These are phyloP conservation scores for Pichia norvegensis DNA, from an alignment of 1,139 yeast genomes.

Conservation along the genomic window DNA sequence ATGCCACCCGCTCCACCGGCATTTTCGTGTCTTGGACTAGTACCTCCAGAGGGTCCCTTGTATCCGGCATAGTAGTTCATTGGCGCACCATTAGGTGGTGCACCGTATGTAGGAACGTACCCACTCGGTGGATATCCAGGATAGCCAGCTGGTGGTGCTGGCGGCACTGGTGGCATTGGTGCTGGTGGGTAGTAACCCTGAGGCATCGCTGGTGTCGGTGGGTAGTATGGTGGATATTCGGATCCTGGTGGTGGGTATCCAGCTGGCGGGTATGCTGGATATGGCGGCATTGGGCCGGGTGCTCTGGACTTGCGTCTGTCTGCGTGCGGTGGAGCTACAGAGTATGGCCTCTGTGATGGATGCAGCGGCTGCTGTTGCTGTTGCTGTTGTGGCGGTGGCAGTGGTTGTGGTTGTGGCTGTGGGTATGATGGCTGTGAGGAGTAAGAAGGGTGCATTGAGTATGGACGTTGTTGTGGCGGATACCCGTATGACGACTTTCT, in stretches of 20 bases:
- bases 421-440: not conserved
- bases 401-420: not conserved
- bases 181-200: not conserved
- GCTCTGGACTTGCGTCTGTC: not conserved
- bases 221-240: not conserved
- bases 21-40: not conserved
- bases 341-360: conserved; percentile 2
- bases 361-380: not conserved
- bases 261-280: not conserved
- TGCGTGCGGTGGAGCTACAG: not conserved
- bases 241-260: not conserved
- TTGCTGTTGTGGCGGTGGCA: not conserved
- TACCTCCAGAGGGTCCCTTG: not conserved
- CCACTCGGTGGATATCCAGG: not conserved
- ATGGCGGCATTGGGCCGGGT: not conserved
- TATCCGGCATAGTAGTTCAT: not conserved
- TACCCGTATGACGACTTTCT: not conserved
- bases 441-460: not conserved
- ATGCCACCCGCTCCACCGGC: not conserved
- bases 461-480: not conserved
- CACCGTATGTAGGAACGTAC: not conserved
- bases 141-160: conserved; percentile 2
- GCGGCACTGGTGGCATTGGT: not conserved
- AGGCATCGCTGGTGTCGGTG: not conserved
- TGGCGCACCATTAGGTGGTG: not conserved